Conservation (phyloP, 169 alveolate genomes). For the Babesia bovis region DNA sequence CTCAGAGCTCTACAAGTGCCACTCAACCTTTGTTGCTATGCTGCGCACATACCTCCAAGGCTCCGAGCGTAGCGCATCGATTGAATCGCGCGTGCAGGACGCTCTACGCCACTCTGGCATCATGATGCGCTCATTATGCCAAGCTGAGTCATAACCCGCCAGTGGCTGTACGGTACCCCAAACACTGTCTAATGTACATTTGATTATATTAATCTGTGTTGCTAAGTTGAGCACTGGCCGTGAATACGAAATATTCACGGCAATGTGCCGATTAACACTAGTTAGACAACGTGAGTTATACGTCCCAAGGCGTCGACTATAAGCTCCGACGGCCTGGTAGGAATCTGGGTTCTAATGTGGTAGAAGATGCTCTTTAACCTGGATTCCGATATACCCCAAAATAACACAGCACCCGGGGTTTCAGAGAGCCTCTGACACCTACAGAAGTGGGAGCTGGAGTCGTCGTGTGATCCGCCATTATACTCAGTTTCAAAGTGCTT, state of each 20-base stretch:
- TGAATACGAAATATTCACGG: no score
- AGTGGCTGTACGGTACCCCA: no score
- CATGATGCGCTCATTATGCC: constrained; percentile 16
- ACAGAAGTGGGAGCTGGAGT: constrained; percentile 61
- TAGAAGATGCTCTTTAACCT: constrained; percentile 42
- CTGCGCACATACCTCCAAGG: constrained; percentile 13
- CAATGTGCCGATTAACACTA: no score
- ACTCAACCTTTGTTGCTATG: constrained; percentile 19
- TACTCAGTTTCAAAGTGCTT: constrained; percentile 58
- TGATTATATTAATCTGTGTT: no score
- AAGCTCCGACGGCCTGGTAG: constrained; percentile 44
- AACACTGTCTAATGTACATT: no score
- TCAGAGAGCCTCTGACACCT: constrained; percentile 47
- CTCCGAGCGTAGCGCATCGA: background rate
- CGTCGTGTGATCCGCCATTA: constrained; percentile 72
- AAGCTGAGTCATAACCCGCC: background rate
- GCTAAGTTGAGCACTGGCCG: no score
- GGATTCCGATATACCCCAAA: constrained; percentile 72
- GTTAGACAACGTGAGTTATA: no score
- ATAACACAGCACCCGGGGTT: constrained; percentile 47
- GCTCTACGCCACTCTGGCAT: constrained; percentile 13
- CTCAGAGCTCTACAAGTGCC: constrained; percentile 14
- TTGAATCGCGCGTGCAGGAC: constrained; percentile 20
- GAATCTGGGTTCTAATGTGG: constrained; percentile 39
- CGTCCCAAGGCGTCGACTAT: constrained; percentile 1